Conservation (phyloP, 805 yeast species). For the Grigorovia yakushimaensis region DNA sequence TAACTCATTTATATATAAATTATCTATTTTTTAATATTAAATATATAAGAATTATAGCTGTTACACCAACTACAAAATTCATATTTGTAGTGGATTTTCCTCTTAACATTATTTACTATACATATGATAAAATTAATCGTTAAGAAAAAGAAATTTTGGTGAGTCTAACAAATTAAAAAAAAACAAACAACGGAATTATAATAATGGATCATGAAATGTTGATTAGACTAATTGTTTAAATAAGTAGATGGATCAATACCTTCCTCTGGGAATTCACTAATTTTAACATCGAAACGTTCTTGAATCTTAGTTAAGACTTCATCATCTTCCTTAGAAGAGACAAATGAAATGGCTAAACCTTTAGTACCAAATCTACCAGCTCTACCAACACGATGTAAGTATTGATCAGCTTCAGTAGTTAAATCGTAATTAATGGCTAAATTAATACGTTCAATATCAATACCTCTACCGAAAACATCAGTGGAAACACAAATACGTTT, state of each 20-base stretch:
- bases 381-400: constrained; percentile 98
- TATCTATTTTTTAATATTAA: too few relatives aligned
- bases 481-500: constrained; percentile 98
- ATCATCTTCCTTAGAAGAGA: constrained; percentile 77
- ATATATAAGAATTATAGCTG: too few relatives aligned
- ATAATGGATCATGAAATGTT: background rate
- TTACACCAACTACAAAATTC: too few relatives aligned
- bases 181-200: background rate
- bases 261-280: constrained; percentile 91
- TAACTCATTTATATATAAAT: too few relatives aligned
- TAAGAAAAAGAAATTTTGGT: too few relatives aligned
- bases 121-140: too few relatives aligned
- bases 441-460: constrained; percentile 97
- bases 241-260: constrained; percentile 97
- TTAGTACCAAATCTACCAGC: constrained; percentile 99
- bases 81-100: too few relatives aligned
- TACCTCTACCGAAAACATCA: constrained; percentile 98
- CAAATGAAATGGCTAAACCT: constrained; percentile 91
- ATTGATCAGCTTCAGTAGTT: constrained; percentile 95
- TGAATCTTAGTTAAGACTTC: constrained; percentile 86
- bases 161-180: too few relatives aligned
- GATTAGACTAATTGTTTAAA: constrained; percentile 67
- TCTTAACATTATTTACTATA: too few relatives aligned
- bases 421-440: constrained; percentile 95
- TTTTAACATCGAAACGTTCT: constrained; percentile 93